Evolutionary conservation across 139 green algal species (phyloP).

Genomic region (Volvox africanus): DNA sequence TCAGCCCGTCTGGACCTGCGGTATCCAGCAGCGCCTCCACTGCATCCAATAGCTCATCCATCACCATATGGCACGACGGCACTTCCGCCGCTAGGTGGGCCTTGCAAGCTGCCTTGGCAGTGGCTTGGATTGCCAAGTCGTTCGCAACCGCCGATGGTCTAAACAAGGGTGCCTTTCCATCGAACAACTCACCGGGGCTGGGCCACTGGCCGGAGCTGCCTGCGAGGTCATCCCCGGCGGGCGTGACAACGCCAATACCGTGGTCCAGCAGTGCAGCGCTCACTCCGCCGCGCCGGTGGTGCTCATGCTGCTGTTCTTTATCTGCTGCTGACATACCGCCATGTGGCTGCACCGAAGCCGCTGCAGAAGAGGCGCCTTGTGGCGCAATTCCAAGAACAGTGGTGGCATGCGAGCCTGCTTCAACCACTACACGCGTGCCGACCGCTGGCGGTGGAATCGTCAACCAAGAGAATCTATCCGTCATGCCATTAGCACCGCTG

Average conservation of each 20-base stretch:
- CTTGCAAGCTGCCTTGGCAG: constrained; percentile 4
- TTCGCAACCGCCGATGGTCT: background rate
- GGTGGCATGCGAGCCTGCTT: background rate
- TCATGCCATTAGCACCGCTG: background rate
- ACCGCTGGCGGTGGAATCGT: background rate
- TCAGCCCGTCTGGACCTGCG: constrained; percentile 2
- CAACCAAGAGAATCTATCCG: no score
- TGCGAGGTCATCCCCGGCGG: background rate
- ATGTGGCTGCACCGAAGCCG: background rate
- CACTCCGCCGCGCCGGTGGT: background rate
- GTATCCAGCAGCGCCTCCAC: constrained; percentile 7
- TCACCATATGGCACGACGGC: background rate
- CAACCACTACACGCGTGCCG: background rate
- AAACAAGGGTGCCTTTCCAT: background rate
- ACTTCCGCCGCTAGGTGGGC: background rate
- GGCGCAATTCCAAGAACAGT: background rate
- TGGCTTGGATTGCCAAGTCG: background rate
- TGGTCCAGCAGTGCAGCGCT: background rate
- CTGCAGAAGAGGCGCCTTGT: background rate
- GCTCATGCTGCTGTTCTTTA: background rate
- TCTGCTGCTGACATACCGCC: no score
- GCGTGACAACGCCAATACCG: background rate
- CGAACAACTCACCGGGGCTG: background rate
- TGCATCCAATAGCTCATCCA: constrained; percentile 10
- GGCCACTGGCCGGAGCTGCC: background rate